A percentile compares a stretch with the other conserved stretches of the same genome.
Conservation (phyloP, 1,139 yeast species). For the Yamadazyma songkhlaensis region DNA sequence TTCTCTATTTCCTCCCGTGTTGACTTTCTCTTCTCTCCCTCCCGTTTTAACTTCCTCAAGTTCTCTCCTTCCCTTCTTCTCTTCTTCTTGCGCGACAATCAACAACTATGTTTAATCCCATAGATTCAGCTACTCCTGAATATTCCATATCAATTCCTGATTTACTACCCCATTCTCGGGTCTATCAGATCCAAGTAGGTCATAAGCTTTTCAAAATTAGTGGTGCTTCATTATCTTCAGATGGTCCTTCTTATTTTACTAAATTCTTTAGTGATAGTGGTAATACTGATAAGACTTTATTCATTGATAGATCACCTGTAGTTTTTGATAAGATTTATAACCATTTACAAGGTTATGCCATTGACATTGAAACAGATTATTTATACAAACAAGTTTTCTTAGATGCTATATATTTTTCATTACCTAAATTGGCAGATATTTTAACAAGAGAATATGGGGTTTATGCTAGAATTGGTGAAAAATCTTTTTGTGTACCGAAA, state of each 20-base stretch:
- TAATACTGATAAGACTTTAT: constrained; percentile 47
- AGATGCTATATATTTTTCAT: constrained; percentile 74
- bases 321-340: constrained; percentile 63
- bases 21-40: no score
- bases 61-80: neutral
- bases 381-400: constrained; percentile 61
- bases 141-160: constrained; percentile 54
- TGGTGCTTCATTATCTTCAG: constrained; percentile 85
- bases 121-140: constrained; percentile 20
- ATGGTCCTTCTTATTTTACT: constrained; percentile 66
- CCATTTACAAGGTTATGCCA: constrained; percentile 78
- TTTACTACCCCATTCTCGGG: constrained; percentile 59
- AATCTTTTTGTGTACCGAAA: constrained; percentile 57
- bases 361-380: constrained; percentile 55
- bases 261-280: constrained; percentile 37
- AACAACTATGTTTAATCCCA: constrained; percentile 7
- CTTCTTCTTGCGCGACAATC: neutral
- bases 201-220: constrained; percentile 55
- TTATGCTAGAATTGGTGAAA: constrained; percentile 61
- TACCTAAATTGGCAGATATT: constrained; percentile 52
- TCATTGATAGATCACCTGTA: constrained; percentile 73
- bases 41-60: no score
- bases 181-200: constrained; percentile 76
- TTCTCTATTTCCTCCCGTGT: no score
- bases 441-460: constrained; percentile 51